phyloP scores from a whole-genome alignment of 2,329 filamentous ascomycete species.

The Fusarium succisae region DNA sequence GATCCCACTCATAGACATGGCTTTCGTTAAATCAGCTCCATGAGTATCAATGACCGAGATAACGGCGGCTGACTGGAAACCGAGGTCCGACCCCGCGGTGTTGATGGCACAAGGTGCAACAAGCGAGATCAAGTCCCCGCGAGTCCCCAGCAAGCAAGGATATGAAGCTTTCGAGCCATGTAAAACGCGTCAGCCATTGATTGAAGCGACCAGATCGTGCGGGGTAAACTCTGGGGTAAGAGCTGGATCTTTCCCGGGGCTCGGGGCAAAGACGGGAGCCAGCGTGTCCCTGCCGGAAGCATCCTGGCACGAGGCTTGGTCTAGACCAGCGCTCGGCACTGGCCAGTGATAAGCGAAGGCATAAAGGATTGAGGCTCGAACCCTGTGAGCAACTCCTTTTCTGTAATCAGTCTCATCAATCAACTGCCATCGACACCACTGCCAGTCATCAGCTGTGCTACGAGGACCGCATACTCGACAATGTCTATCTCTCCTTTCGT shows the following conservation, averaged over 20 bases:
- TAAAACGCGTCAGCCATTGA: background rate
- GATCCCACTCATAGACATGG: background rate
- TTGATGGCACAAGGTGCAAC: background rate
- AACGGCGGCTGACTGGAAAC: rapidly evolving
- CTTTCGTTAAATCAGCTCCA: background rate
- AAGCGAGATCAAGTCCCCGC: background rate
- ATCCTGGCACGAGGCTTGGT: background rate
- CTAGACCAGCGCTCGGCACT: background rate
- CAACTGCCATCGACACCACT: background rate
- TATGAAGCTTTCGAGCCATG: background rate
- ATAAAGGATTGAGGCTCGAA: background rate
- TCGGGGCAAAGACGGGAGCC: background rate
- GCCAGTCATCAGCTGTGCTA: background rate
- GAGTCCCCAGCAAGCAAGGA: background rate
- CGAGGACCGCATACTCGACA: background rate
- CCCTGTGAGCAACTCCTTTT: background rate
- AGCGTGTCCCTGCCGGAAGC: background rate
- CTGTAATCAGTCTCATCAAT: background rate
- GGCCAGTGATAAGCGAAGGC: background rate
- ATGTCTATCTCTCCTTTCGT: background rate
- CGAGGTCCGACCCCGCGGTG: too few relatives aligned
- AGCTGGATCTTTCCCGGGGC: background rate
- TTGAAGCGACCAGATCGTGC: background rate
- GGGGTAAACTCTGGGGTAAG: background rate
- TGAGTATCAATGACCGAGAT: rapidly evolving